phyloP scores from a whole-genome alignment of 78 protist species.

The Dictyostelium firmibasis region DNA sequence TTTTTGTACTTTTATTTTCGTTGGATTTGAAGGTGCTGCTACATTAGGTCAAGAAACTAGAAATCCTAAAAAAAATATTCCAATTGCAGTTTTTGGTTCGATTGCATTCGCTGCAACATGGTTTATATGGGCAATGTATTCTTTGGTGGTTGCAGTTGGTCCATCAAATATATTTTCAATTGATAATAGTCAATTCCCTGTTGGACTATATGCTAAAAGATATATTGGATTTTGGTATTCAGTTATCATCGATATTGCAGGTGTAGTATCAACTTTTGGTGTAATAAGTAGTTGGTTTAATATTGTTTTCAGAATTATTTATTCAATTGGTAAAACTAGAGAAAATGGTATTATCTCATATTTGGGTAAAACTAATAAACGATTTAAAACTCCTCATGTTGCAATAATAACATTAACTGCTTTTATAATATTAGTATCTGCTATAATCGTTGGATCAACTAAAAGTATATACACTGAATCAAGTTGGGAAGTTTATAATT shows the following conservation, averaged over 20 bases:
- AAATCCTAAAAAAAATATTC: conserved; percentile 35
- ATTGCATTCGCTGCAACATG: conserved; percentile 18
- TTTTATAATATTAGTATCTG: not conserved
- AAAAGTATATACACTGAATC: not conserved
- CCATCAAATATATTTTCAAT: not conserved
- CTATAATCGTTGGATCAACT: not conserved
- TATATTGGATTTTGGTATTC: conserved; percentile 23
- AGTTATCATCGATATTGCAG: conserved; percentile 7
- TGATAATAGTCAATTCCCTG: not conserved
- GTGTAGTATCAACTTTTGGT: conserved; percentile 20
- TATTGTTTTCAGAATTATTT: conserved; percentile 4
- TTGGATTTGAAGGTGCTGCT: conserved; percentile 59
- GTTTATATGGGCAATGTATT: conserved; percentile 46
- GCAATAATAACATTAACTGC: conserved; percentile 7
- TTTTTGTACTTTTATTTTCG: conserved; percentile 8
- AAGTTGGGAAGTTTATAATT: conserved; percentile 38
- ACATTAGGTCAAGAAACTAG: conserved; percentile 27
- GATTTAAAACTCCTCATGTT: conserved; percentile 18
- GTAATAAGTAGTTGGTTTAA: conserved; percentile 10
- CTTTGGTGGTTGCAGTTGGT: conserved; percentile 25
- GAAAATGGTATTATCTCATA: not conserved
- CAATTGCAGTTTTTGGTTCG: conserved; percentile 12
- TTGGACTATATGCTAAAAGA: not conserved
- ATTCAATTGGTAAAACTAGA: conserved; percentile 36
- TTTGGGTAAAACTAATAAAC: not conserved